A percentile compares a stretch with the other conserved stretches of the same genome.
phyloP scores from a whole-genome alignment of 164 flowering plant genomes.

The Vitis labrusca region DNA sequence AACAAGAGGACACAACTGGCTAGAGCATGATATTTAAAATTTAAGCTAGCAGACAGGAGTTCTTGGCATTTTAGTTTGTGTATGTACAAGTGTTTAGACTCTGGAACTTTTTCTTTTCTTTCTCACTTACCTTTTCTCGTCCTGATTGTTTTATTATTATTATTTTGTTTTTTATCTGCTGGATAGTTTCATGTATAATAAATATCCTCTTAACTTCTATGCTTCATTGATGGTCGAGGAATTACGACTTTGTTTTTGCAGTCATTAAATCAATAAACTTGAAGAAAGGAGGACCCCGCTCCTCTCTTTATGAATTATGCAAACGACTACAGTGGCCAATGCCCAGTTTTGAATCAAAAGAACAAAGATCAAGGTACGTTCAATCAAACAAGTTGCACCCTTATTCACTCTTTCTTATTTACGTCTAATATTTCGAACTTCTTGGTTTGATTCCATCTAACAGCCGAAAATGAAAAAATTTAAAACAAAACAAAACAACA shows the following conservation, averaged over 20 bases:
- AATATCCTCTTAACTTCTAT: background rate
- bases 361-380: constrained; percentile 56
- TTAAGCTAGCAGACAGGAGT: no score
- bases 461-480: no score
- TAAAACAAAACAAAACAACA: no score
- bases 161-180: background rate
- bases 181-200: background rate
- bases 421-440: background rate
- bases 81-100: background rate
- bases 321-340: constrained; percentile 70
- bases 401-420: background rate
- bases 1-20: background rate
- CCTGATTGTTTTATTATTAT: no score
- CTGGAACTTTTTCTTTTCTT: background rate
- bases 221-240: background rate
- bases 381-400: background rate
- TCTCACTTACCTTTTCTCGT: no score
- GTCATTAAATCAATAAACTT: constrained; percentile 46
- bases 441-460: no score
- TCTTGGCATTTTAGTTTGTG: background rate
- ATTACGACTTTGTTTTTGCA: constrained; percentile 23
- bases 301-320: constrained; percentile 57
- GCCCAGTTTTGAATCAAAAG: constrained; percentile 62
- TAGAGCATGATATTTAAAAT: no score
- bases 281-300: constrained; percentile 88